phyloP scores from a whole-genome alignment of 345 rosid genomes.

The Trapa bicornis region DNA sequence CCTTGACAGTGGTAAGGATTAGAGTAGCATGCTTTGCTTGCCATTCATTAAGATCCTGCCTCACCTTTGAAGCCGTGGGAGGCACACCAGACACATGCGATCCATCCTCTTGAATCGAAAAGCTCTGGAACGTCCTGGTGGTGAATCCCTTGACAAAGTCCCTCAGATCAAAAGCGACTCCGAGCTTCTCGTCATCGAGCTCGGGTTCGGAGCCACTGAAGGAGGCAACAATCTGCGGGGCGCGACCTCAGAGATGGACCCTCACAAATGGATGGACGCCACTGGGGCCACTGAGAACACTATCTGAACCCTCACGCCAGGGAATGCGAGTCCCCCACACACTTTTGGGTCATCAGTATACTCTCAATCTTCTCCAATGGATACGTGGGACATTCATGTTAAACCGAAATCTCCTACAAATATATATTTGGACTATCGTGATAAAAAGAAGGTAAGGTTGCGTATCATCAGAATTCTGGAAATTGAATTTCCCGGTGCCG shows the following conservation, averaged over 20 bases:
- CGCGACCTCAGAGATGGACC: conserved; percentile 62
- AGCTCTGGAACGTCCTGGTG: conserved; percentile 66
- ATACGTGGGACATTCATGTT: no score
- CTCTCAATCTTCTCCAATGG: no score
- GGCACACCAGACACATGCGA: conserved; percentile 29
- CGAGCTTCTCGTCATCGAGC: conserved; percentile 52
- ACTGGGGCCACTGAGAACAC: no score
- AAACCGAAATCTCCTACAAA: no score
- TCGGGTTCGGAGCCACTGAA: conserved; percentile 32
- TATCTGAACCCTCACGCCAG: no score
- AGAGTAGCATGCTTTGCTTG: conserved; percentile 94
- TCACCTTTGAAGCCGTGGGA: conserved; percentile 45
- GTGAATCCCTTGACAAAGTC: conserved; percentile 75
- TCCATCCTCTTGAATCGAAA: conserved; percentile 56
- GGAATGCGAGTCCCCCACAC: no score
- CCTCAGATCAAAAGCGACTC: conserved; percentile 73
- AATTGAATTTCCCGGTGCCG: no score
- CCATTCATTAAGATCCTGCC: conserved; percentile 89
- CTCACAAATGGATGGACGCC: no score
- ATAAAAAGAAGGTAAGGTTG: no score
- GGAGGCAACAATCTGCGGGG: conserved; percentile 42
- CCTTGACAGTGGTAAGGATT: conserved; percentile 85
- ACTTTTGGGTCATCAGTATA: no score
- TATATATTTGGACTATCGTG: no score
- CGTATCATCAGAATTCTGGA: no score